These are phyloP conservation scores for Chernovozyma sophiae-reginae DNA, from an alignment of 1,139 yeast species.

Conservation along the genomic window DNA sequence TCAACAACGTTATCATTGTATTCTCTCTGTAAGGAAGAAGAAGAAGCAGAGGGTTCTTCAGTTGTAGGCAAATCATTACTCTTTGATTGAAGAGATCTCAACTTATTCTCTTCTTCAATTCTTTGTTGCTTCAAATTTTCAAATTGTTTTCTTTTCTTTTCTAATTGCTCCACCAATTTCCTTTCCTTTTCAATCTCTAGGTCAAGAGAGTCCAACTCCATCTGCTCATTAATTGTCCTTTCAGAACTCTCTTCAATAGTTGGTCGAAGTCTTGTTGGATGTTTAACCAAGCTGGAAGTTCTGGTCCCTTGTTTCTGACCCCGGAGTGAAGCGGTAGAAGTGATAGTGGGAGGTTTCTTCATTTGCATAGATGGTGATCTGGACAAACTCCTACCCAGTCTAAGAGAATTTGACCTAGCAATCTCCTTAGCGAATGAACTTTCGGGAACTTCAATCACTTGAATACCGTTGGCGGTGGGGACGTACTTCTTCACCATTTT, in stretches of 20 bases:
- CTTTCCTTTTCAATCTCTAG: constrained; percentile 30
- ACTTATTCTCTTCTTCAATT: constrained; percentile 3
- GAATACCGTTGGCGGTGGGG: constrained; percentile 47
- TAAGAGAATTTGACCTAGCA: constrained; percentile 31
- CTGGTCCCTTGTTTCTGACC: constrained; percentile 1
- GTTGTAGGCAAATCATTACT: constrained; percentile 10
- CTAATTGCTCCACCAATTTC: constrained; percentile 26
- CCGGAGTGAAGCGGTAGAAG: neutral
- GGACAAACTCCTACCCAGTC: constrained; percentile 1
- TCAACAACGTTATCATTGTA: too few relatives aligned
- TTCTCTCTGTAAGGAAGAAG: too few relatives aligned
- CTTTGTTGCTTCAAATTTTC: constrained; percentile 20
- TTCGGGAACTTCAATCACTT: constrained; percentile 46
- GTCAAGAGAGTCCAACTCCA: constrained; percentile 18
- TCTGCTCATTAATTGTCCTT: neutral
- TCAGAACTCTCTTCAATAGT: constrained; percentile 12
- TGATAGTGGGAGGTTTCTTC: neutral
- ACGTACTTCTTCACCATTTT: constrained; percentile 47
- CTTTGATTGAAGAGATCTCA: constrained; percentile 8
- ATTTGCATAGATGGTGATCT: constrained; percentile 1
- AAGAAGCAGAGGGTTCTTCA: neutral
- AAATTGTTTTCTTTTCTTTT: constrained; percentile 27
- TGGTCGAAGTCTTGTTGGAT: constrained; percentile 6
- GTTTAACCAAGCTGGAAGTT: constrained; percentile 2
- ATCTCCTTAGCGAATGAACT: constrained; percentile 34